phyloP scores from a whole-genome alignment of 83 land plant species.

The Picea abies region DNA sequence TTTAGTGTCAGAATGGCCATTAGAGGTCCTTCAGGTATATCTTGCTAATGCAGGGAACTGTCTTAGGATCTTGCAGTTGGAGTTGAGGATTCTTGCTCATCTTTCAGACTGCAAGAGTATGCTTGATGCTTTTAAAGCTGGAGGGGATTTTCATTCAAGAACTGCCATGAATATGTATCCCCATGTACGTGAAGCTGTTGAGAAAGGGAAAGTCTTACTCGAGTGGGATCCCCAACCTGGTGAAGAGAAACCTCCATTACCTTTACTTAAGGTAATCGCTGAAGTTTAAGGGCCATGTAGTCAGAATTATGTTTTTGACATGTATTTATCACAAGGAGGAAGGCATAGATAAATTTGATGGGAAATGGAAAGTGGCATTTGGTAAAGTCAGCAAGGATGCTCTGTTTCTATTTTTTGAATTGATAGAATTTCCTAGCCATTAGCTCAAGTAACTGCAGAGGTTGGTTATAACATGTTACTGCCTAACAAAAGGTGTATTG shows the following conservation, averaged over 20 bases:
- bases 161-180: constrained; percentile 98
- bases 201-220: constrained; percentile 64
- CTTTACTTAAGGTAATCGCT: constrained; percentile 68
- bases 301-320: background rate
- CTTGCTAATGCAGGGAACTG: constrained; percentile 6
- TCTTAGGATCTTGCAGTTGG: constrained; percentile 61
- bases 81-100: constrained; percentile 92
- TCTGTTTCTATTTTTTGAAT: background rate
- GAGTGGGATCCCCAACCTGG: constrained; percentile 94
- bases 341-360: background rate
- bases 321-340: background rate
- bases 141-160: constrained; percentile 98
- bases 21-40: background rate
- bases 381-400: background rate
- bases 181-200: constrained; percentile 80
- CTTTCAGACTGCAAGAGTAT: constrained; percentile 90
- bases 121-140: constrained; percentile 94
- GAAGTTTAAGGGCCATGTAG: background rate
- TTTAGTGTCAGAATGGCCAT: background rate
- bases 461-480: no score
- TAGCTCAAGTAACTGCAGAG: no score
- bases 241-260: constrained; percentile 85
- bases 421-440: no score
- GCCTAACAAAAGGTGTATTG: no score
- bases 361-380: background rate